Evolutionary conservation across 2,329 filamentous ascomycete species (phyloP), one percentile per base, ranked within the genome.

Genomic region (Arthrobotrys iridis): DNA sequence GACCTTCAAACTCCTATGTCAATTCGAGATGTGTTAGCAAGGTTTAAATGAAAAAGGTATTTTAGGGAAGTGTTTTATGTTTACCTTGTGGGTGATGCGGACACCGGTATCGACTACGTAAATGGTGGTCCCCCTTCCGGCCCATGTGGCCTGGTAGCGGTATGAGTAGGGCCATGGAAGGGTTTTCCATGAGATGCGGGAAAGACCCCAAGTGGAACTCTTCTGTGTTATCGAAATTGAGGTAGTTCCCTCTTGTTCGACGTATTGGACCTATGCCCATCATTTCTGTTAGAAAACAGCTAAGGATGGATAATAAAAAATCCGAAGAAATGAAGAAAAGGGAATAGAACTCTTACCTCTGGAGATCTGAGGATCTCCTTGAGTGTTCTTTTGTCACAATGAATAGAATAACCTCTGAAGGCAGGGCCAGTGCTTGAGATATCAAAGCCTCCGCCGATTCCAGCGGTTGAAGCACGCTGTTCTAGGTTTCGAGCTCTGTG

Each of bases 131-230:
- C 82, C 81, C 13, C 58, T 50, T 37, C 82, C 82, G 26, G 81
- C 79, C 22, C 79, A 76, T 20, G 60, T 68, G 37, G 77, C 80
- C 3, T 41, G n/a, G 15, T 70, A 70, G 4, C 57, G 65, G 37
- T 83, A 83, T 48, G 80, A 74, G 71, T 81, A 82, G 7, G 50
- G 77, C 4, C 72, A 79, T 5, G 76, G 76, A 6, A 79, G 78
- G 10, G 81, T 75, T 10, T 79, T 57, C 79, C 85, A 82, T 55
- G 87, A 89, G 60, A 89, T 78, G 41, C 87, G 86, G 45, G 83
- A 82, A 24, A 89, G 83, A 13, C 84, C 85, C 83, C 84, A 85
- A 0, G 83, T 79, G 77, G 33, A 59, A 4, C 5, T 1, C 79
- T 65, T 58, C 20, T 70, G 65, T 24, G 30, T 70, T 10, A 60